Conservation (phyloP, 2,329 filamentous ascomycete species). For the Pochonia chlamydosporia region DNA sequence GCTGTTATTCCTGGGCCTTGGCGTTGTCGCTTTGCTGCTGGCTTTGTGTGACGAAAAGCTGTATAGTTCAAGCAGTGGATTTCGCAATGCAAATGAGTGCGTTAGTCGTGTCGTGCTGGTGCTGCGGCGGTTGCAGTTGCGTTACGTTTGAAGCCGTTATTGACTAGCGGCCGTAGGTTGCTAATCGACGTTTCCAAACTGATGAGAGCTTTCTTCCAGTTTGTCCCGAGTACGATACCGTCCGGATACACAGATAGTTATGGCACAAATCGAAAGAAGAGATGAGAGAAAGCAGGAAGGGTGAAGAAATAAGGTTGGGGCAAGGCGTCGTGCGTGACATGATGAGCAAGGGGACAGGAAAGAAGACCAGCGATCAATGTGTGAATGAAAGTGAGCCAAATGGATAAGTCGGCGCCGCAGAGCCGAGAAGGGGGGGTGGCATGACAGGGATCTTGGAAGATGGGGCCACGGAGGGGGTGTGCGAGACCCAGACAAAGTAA, state of each 20-base stretch:
- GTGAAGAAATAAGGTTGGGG: conserved; percentile 14
- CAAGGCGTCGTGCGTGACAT: conserved; percentile 13
- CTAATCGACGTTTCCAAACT: too few relatives aligned
- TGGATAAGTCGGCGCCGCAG: conserved; percentile 29
- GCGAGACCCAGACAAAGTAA: not conserved
- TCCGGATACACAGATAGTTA: not conserved
- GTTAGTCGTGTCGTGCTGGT: too few relatives aligned
- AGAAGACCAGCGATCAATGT: not conserved
- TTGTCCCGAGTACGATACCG: too few relatives aligned
- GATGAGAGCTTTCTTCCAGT: too few relatives aligned
- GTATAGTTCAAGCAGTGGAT: too few relatives aligned
- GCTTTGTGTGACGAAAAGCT: not conserved
- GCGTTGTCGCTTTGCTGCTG: conserved; percentile 1
- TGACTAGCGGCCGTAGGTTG: too few relatives aligned
- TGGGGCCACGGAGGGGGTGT: not conserved
- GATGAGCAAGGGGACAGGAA: conserved; percentile 12
- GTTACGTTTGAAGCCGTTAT: too few relatives aligned
- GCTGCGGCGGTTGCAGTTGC: too few relatives aligned
- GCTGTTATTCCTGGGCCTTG: not conserved
- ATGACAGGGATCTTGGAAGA: not conserved
- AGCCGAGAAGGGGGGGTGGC: conserved; percentile 24
- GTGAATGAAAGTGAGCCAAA: conserved; percentile 13
- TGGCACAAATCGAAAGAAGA: not conserved
- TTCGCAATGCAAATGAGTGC: too few relatives aligned
- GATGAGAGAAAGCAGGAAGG: conserved; percentile 7